These are phyloP conservation scores for Acanthamoeba culbertsoni DNA, from an alignment of 208 protist species.

Conservation along the genomic window DNA sequence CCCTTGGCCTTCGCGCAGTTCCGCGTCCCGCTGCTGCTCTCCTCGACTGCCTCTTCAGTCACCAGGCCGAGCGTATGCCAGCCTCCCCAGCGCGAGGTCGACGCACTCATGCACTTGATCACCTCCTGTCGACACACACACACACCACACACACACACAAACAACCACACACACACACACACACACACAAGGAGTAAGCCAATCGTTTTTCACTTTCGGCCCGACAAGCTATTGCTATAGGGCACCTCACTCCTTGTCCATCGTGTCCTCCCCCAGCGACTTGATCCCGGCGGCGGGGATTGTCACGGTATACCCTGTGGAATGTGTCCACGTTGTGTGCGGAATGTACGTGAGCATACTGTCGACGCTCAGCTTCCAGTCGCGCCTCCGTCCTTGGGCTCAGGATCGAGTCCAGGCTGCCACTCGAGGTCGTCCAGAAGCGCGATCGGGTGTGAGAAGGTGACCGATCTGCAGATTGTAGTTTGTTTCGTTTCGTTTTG, in stretches of 20 bases:
- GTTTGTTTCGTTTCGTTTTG: too few species aligned
- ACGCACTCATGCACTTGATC: not conserved
- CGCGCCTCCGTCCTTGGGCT: not conserved
- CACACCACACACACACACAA: too few species aligned
- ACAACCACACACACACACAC: too few species aligned
- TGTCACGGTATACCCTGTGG: constrained; percentile 43
- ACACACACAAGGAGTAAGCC: too few species aligned
- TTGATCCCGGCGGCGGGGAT: not conserved
- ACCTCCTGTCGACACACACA: not conserved
- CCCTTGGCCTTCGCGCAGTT: not conserved
- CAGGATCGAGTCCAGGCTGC: not conserved
- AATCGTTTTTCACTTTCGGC: not conserved
- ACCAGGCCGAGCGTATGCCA: not conserved
- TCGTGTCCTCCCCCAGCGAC: not conserved
- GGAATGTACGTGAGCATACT: not conserved
- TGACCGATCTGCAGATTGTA: not conserved
- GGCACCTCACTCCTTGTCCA: constrained; percentile 38
- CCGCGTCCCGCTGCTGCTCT: not conserved
- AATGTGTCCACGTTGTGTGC: not conserved
- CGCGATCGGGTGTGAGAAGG: not conserved
- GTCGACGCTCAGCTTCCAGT: not conserved
- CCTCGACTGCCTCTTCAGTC: not conserved
- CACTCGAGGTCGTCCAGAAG: not conserved
- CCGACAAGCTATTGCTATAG: not conserved
- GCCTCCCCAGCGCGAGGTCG: not conserved